phyloP scores from a whole-genome alignment of 164 flowering plant genomes.

The Amborella trichopoda region DNA sequence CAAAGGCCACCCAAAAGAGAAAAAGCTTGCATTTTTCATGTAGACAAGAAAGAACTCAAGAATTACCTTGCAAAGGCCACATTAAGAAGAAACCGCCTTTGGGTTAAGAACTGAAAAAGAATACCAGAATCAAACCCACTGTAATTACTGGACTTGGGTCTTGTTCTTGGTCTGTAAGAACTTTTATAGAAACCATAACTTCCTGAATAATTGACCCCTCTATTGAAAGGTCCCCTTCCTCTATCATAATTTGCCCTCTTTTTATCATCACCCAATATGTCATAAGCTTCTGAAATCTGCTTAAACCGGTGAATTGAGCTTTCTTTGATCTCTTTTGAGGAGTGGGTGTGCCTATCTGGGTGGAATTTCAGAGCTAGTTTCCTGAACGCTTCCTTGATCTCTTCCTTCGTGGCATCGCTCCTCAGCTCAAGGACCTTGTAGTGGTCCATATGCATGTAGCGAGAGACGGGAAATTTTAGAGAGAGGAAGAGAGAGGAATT shows the following conservation, averaged over 20 bases:
- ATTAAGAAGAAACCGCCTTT: conserved; percentile 48
- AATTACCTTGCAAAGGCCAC: conserved; percentile 52
- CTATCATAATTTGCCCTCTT: conserved; percentile 60
- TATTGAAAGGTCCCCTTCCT: not conserved
- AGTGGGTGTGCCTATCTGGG: conserved; percentile 74
- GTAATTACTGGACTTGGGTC: conserved; percentile 3
- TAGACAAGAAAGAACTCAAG: too few relatives aligned
- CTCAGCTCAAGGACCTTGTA: conserved; percentile 57
- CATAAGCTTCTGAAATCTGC: conserved; percentile 76
- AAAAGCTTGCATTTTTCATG: too few relatives aligned
- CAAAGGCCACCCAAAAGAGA: too few relatives aligned
- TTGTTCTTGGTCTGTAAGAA: conserved; percentile 5
- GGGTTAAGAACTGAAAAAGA: conserved; percentile 26
- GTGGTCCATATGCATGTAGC: conserved; percentile 51
- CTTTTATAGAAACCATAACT: conserved; percentile 7
- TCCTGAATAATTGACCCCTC: not conserved
- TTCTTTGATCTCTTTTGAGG: conserved; percentile 31
- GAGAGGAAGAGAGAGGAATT: not conserved
- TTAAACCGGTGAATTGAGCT: conserved; percentile 51
- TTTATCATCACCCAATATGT: conserved; percentile 50
- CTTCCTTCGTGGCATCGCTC: conserved; percentile 45
- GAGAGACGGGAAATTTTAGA: not conserved
- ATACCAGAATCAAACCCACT: conserved; percentile 17
- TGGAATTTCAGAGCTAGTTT: conserved; percentile 61
- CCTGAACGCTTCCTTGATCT: conserved; percentile 70